Evolutionary conservation across 2,329 filamentous ascomycete genomes (phyloP).

Genomic region (Pyrenochaeta sp.): DNA sequence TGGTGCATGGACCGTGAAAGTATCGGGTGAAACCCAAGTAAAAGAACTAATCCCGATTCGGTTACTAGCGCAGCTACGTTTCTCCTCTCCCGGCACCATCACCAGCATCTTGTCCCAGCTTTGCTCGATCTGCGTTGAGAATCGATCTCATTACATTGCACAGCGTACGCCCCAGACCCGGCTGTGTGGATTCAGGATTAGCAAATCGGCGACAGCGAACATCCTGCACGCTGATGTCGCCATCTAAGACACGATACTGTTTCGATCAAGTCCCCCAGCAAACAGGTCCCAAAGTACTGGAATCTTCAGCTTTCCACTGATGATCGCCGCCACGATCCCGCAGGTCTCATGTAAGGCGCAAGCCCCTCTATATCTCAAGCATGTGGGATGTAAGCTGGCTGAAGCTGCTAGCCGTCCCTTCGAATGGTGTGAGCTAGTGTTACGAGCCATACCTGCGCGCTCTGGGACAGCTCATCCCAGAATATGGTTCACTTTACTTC

Average conservation of each 20-base stretch:
- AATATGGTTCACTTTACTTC: slow-evolving; percentile 2
- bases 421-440: neutral
- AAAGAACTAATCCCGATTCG: slow-evolving; percentile 14
- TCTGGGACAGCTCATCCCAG: slow-evolving; percentile 5
- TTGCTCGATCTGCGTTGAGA: slow-evolving; percentile 3
- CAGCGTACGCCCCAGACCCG: neutral
- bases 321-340: slow-evolving; percentile 1
- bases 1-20: slow-evolving; percentile 6
- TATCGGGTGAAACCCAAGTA: slow-evolving; percentile 4
- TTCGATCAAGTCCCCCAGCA: slow-evolving; percentile 6
- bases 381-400: slow-evolving; percentile 6
- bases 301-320: slow-evolving; percentile 1
- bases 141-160: neutral
- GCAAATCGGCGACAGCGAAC: slow-evolving; percentile 8
- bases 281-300: neutral
- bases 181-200: neutral
- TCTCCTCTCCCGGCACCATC: neutral
- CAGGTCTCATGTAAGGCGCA: slow-evolving; percentile 5
- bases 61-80: slow-evolving; percentile 15
- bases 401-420: neutral
- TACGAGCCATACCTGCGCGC: neutral
- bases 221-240: slow-evolving; percentile 7
- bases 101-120: slow-evolving; percentile 1
- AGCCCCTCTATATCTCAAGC: neutral
- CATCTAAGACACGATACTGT: slow-evolving; percentile 3